Percentiles rank a stretch among this genome's conserved stretches.
These are phyloP conservation scores for Alternaria burnsii DNA, from an alignment of 2,329 filamentous ascomycete species.

Conservation along the genomic window DNA sequence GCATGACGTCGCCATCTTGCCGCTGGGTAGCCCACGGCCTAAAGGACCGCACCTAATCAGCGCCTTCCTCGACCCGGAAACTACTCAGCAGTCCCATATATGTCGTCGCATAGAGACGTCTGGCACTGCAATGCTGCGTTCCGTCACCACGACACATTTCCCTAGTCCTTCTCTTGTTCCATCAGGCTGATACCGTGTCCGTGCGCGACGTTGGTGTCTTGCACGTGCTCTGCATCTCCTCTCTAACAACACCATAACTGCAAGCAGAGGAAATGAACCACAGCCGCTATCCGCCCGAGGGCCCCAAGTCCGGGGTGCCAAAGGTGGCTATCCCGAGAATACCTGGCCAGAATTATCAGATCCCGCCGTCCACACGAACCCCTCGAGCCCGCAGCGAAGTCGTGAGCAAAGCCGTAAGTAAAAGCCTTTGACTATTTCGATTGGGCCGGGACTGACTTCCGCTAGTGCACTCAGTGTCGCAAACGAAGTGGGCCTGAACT, in stretches of 20 bases:
- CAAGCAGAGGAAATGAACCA: no score
- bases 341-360: slow-evolving; percentile 2
- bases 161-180: no score
- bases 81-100: neutral
- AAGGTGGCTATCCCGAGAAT: slow-evolving; percentile 19
- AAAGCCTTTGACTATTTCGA: neutral
- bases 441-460: slow-evolving; percentile 8
- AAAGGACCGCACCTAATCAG: neutral
- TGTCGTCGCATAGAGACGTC: neutral
- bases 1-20: slow-evolving; percentile 2
- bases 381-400: slow-evolving; percentile 14
- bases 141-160: neutral
- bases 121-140: neutral
- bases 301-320: slow-evolving; percentile 1
- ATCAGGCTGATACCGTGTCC: no score
- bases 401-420: slow-evolving; percentile 27
- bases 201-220: no score
- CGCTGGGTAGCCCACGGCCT: slow-evolving; percentile 1
- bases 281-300: slow-evolving; percentile 3
- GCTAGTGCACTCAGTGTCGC: slow-evolving; percentile 28
- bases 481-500: slow-evolving; percentile 25
- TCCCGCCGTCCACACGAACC: slow-evolving; percentile 1
- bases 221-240: neutral
- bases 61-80: slow-evolving; percentile 1
- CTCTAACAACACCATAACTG: neutral